Conservation (phyloP, 2,329 filamentous ascomycete species). For the Cyanodermella asteris region DNA sequence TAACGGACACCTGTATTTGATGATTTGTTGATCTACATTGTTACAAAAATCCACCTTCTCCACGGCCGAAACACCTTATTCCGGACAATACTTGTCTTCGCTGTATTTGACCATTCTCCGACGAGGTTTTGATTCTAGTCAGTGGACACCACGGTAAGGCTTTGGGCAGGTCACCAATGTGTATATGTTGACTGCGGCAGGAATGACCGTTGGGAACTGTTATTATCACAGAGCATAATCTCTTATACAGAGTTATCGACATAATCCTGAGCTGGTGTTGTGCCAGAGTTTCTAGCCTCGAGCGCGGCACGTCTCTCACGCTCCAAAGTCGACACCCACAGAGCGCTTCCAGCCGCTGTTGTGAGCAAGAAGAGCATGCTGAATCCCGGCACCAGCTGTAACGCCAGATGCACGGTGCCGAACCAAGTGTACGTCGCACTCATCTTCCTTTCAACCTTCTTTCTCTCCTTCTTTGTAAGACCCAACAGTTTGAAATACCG, state of each 20-base stretch:
- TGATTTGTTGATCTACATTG: too few species aligned
- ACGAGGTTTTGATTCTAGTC: too few species aligned
- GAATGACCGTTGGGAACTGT: too few species aligned
- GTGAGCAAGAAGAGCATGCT: constrained; percentile 93
- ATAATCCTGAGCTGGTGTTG: too few species aligned
- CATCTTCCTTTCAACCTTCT: constrained; percentile 42
- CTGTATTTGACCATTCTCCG: too few species aligned
- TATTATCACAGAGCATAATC: too few species aligned
- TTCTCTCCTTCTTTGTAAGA: constrained; percentile 50
- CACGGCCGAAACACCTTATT: too few species aligned
- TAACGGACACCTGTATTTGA: too few species aligned
- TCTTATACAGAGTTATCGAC: too few species aligned
- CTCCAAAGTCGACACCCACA: constrained; percentile 72
- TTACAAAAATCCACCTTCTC: too few species aligned
- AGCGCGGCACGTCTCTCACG: constrained; percentile 21
- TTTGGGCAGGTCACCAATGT: constrained; percentile 21
- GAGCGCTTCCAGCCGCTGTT: constrained; percentile 58
- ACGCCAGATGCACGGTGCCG: constrained; percentile 58
- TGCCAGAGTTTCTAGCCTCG: not conserved
- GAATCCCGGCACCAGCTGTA: constrained; percentile 72
- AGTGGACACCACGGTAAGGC: too few species aligned
- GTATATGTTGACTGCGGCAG: constrained; percentile 4
- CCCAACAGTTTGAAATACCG: constrained; percentile 69
- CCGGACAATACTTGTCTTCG: too few species aligned
- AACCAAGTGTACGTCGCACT: constrained; percentile 85